These are phyloP conservation scores for Ogataea angusta DNA, from an alignment of 805 yeast genomes.

Conservation along the genomic window DNA sequence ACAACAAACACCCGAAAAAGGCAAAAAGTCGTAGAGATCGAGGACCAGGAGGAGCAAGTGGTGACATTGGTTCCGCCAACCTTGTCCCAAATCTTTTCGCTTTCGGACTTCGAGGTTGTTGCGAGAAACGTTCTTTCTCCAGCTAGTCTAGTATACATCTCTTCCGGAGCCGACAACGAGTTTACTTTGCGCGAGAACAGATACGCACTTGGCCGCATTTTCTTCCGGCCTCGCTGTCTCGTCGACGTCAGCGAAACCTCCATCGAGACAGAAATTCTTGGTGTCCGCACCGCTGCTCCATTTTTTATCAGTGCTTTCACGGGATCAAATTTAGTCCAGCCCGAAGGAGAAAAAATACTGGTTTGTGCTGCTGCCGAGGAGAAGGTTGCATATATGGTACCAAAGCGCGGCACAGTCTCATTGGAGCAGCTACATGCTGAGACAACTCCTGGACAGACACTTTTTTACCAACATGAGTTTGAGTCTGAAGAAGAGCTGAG, in stretches of 20 bases:
- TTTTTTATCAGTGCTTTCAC: constrained; percentile 91
- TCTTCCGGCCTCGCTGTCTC: constrained; percentile 76
- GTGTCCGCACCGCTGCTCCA: constrained; percentile 61
- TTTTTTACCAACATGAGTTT: constrained; percentile 84
- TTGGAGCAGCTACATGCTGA: constrained; percentile 72
- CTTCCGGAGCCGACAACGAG: constrained; percentile 88
- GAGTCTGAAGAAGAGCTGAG: constrained; percentile 55
- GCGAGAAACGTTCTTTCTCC: constrained; percentile 72
- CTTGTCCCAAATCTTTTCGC: constrained; percentile 60
- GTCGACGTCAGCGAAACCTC: constrained; percentile 71
- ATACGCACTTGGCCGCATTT: constrained; percentile 75
- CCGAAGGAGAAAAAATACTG: constrained; percentile 80
- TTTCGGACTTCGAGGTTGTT: constrained; percentile 81
- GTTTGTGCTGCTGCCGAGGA: constrained; percentile 69
- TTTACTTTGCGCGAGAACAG: constrained; percentile 82
- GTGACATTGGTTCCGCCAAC: constrained; percentile 58
- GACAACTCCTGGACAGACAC: constrained; percentile 55
- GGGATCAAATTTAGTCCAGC: constrained; percentile 79
- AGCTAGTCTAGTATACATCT: constrained; percentile 82
- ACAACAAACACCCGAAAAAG: constrained; percentile 29
- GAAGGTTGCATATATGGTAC: constrained; percentile 73
- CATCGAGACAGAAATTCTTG: constrained; percentile 62
- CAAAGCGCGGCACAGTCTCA: constrained; percentile 79
- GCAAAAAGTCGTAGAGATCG: constrained; percentile 30
- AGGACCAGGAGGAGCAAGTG: constrained; percentile 21